Evolutionary conservation across 2,329 filamentous ascomycete genomes (phyloP), one percentile per base, ranked within the genome.

Genomic region (Calonectria honghensis): DNA sequence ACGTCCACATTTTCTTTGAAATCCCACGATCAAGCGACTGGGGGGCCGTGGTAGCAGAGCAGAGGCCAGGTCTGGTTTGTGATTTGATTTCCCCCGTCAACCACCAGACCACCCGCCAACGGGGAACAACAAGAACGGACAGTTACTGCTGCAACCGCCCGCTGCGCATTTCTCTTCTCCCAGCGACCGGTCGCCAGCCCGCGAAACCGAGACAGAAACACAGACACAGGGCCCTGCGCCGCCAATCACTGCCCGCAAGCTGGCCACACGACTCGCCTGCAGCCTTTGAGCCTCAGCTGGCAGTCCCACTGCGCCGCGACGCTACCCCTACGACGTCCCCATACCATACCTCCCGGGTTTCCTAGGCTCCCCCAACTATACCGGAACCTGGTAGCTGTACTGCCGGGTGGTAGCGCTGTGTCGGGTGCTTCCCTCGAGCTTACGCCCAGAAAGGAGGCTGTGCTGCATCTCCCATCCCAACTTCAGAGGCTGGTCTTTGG

Each of bases 201-300:
- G 20, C 39, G 57, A 63, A 39, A 63, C 35, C 39, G 37, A 61
- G 35, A 35, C 57, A 45, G 41, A 45, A 18, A 20, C 41, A 45
- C 18, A 61, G 35, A 61, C 57, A 61, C 57, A 63, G 37, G 54
- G 57, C 24, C 13, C 57, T 63, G 57, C 37, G 57, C 57, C 57
- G 64, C 79, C 79, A 81, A 81, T 81, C 77, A 79, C 67, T 68
- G 67, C 70, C 68, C 73, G 78, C 73, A 81, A 81, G 79, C 73
- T 81, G 78, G 79, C 79, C 78, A 81, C 79, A 81, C 74, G 70
- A 76, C 63, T 64, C 71, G 48, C 65, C 63, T 78, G 76, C 72
- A 80, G 72, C 75, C 79, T 79, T 80, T 80, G 77, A 80, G 78
- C 75, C 79, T 80, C 78, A 77, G 78, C 71, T 72, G 45, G 32